These are phyloP conservation scores for Naegleria lovaniensis DNA, from an alignment of 208 protist species.

Conservation along the genomic window DNA sequence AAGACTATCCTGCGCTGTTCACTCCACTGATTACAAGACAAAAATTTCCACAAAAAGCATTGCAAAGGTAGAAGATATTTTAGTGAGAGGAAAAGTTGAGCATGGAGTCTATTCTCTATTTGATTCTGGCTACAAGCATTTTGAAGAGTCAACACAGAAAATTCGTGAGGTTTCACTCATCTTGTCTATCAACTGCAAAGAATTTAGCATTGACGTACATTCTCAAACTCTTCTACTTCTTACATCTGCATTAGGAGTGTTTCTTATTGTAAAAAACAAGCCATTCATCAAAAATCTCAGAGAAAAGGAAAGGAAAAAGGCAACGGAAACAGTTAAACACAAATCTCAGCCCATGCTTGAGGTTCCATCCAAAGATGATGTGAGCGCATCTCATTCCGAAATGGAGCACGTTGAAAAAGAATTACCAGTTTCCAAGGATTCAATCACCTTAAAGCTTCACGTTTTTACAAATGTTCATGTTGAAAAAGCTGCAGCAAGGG, in stretches of 20 bases:
- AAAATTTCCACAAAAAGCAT: neutral
- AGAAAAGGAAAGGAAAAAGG: conserved; percentile 5
- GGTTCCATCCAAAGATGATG: neutral
- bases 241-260: neutral
- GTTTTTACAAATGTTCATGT: conserved; percentile 9
- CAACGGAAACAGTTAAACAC: neutral
- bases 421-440: neutral
- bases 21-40: neutral
- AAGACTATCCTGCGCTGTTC: neutral
- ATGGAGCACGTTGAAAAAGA: neutral
- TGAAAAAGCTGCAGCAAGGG: neutral
- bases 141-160: neutral
- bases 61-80: neutral
- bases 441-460: neutral
- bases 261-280: neutral
- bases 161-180: neutral
- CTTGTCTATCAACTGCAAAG: neutral
- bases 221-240: neutral
- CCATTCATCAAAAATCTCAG: neutral
- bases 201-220: neutral
- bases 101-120: neutral
- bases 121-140: neutral
- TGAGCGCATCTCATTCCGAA: neutral
- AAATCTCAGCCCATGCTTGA: neutral
- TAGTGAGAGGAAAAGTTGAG: neutral